A percentile compares a stretch with the other conserved stretches of the same genome.
phyloP scores from a whole-genome alignment of 2,329 filamentous ascomycete genomes.

The Aspergillus hiratsukae region DNA sequence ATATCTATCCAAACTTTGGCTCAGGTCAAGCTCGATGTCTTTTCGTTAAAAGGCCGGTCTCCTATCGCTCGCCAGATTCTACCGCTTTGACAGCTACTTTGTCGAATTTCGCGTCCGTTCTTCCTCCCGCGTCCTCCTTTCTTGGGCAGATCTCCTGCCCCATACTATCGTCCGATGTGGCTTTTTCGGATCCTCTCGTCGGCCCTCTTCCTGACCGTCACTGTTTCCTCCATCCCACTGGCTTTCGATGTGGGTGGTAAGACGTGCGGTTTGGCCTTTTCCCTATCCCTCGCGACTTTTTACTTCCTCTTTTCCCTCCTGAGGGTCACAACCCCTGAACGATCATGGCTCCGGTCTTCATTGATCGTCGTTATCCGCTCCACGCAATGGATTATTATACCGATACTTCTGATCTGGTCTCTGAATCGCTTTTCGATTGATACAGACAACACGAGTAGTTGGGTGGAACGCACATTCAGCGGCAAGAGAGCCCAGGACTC shows the following conservation, averaged over 20 bases:
- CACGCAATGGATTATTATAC: constrained; percentile 83
- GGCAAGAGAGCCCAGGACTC: constrained; percentile 58
- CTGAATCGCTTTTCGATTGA: constrained; percentile 94
- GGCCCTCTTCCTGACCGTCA: constrained; percentile 80
- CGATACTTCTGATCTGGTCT: constrained; percentile 85
- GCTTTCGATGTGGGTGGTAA: constrained; percentile 97
- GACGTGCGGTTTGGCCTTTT: constrained; percentile 91
- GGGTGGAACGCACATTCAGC: constrained; percentile 76
- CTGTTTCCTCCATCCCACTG: constrained; percentile 92
- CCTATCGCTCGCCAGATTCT: neutral
- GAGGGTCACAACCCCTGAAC: constrained; percentile 74
- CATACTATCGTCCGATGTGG: constrained; percentile 60
- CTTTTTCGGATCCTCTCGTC: constrained; percentile 75
- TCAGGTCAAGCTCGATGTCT: neutral
- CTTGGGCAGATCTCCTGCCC: constrained; percentile 5
- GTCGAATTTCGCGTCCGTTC: neutral
- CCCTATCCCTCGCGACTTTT: constrained; percentile 79
- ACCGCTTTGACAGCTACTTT: neutral
- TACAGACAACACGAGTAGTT: constrained; percentile 61
- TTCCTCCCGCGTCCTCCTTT: neutral
- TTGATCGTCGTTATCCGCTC: constrained; percentile 66
- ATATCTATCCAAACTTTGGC: neutral
- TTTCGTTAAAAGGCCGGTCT: neutral
- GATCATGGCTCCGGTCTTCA: constrained; percentile 68
- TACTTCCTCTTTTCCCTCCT: constrained; percentile 84